Evolutionary conservation across 129 eudicot species (phyloP), one percentile per base, ranked within the genome.

Genomic region (Flaveria bidentis): DNA sequence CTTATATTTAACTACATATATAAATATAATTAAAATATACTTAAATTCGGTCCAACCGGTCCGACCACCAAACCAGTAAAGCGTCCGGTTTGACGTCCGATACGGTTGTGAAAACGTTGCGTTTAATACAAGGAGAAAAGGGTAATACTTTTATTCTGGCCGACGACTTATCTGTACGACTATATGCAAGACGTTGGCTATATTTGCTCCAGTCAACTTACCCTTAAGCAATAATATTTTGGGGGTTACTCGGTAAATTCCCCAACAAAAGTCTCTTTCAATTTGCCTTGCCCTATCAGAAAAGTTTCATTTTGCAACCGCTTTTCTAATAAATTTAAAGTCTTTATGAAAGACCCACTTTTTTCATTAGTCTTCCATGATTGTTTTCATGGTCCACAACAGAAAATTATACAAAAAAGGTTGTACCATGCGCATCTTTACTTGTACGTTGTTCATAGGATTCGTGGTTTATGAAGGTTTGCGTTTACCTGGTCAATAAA

Each of bases 341-440:
- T 41, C 53, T 18, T 76, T 18, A 18, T 28, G 3, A 30, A 69
- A 60, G 63, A 78, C 82, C 66, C 20, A 8, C 33, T 2, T 53
- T 78, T 71, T 65, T 49, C 3, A 22, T 39, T 39, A 49, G 83
- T 72, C 78, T 51, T 63, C 41, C 7, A 5, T 36, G 41, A 36
- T 36, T 36, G 18, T 22, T 64, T 36, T 23, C 13, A 22, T 67
- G 78, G 44, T 45, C 78, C 68, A 51, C 72, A 67, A 55, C 75
- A 15, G 39, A 58, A 17, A 65, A 17, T n/a, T 73, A 56, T 18
- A 53, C 36, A 5, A 36, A 4, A 6, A 0, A 1, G 22, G 9
- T 17, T 76, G 76, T 60, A 50, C 69, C 17, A 15, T 78, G 72
- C 49, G 72, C 9, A 9, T 62, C 16, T 33, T 45, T 26, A 71